phyloP scores from a whole-genome alignment of 2,329 filamentous ascomycete genomes.

The Alternaria alternata region DNA sequence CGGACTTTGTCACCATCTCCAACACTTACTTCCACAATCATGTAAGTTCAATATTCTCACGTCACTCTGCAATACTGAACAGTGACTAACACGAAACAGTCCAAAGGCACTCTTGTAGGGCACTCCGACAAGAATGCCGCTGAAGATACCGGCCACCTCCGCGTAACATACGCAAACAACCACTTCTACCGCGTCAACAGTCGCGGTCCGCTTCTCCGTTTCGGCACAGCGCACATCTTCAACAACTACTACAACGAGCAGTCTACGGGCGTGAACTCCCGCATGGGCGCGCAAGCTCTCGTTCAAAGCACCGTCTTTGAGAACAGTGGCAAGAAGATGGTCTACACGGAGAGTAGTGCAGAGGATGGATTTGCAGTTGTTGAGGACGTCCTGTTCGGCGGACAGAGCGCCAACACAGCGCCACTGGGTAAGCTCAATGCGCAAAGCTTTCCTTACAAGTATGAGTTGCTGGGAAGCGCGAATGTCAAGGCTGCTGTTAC shows the following conservation, averaged over 20 bases:
- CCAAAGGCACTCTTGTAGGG: conserved; percentile 66
- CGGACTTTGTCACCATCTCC: conserved; percentile 67
- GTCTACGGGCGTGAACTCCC: conserved; percentile 51
- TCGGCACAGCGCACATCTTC: conserved; percentile 70
- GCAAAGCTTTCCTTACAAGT: conserved; percentile 58
- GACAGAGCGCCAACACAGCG: conserved; percentile 58
- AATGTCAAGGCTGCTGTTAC: conserved; percentile 58
- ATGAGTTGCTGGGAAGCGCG: conserved; percentile 59
- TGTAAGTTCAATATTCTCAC: background rate
- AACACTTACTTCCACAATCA: conserved; percentile 62
- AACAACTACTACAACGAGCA: conserved; percentile 56
- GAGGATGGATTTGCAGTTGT: conserved; percentile 54
- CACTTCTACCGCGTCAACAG: conserved; percentile 70
- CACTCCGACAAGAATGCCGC: conserved; percentile 65
- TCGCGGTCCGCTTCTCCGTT: conserved; percentile 68
- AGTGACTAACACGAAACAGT: background rate
- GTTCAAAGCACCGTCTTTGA: conserved; percentile 61
- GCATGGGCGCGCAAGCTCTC: conserved; percentile 52
- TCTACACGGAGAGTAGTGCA: conserved; percentile 62
- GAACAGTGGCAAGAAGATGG: conserved; percentile 64
- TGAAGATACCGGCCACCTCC: conserved; percentile 66
- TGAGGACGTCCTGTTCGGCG: conserved; percentile 53
- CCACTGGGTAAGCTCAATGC: conserved; percentile 59
- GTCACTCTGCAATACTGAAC: background rate
- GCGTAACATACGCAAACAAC: conserved; percentile 72